Conservation (phyloP, 176 grass and related monocot species). For the Bolboschoenus planiculmis region DNA sequence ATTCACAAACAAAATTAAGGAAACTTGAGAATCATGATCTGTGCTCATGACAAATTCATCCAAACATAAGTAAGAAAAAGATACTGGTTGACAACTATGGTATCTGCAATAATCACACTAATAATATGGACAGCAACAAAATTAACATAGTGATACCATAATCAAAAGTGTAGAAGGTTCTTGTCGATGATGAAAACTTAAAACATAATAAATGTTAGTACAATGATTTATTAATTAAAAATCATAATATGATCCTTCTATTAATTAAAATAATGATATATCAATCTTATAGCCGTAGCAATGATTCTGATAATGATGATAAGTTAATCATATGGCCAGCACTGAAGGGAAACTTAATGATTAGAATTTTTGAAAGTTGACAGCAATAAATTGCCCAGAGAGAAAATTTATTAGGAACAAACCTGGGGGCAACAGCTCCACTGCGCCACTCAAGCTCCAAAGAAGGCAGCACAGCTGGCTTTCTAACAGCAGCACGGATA, state of each 20-base stretch:
- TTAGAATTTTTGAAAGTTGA: background rate
- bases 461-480: conserved; percentile 71
- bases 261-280: background rate
- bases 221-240: background rate
- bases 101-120: background rate
- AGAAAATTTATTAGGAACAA: conserved; percentile 31
- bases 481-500: conserved; percentile 61
- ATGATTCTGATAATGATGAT: background rate
- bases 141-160: background rate
- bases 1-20: background rate
- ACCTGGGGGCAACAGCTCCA: conserved; percentile 73
- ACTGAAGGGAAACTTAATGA: background rate
- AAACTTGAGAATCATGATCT: background rate
- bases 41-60: background rate
- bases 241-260: background rate
- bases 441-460: conserved; percentile 78
- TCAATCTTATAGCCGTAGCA: background rate
- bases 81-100: background rate
- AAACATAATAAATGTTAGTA: background rate
- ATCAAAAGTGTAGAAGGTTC: background rate
- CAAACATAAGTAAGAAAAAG: background rate
- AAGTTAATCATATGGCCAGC: background rate
- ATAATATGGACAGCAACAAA: conserved; percentile 4
- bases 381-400: background rate
- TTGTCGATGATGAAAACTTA: background rate